A percentile compares a stretch with the other conserved stretches of the same genome.
Conservation (phyloP, 2,329 filamentous ascomycete genomes). For the Pleomassaria siparia region DNA sequence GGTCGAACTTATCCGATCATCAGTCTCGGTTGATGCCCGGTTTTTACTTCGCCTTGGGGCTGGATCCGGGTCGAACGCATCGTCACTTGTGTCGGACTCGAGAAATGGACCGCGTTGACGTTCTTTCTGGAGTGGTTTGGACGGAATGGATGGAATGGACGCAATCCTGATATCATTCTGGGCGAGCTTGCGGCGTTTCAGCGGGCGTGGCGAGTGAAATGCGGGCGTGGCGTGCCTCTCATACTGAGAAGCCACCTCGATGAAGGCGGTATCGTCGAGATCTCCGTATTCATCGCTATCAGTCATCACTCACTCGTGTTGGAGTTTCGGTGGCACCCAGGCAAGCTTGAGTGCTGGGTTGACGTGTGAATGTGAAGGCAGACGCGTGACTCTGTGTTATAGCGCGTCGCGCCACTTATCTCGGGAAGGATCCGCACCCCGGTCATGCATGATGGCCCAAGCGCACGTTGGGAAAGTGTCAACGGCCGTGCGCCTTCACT, state of each 20-base stretch:
- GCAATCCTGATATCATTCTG: conserved; percentile 27
- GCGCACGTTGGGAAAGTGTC: too few species aligned
- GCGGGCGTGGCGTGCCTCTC: conserved; percentile 34
- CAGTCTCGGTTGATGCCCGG: conserved; percentile 10
- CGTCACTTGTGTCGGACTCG: conserved; percentile 19
- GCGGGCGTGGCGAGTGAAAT: conserved; percentile 39
- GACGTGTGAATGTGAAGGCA: background rate
- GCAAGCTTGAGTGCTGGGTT: background rate
- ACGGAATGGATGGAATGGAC: conserved; percentile 24
- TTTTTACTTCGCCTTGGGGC: conserved; percentile 1
- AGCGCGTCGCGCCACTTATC: conserved; percentile 1
- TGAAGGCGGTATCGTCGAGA: conserved; percentile 66
- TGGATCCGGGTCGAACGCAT: conserved; percentile 5
- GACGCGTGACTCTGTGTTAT: conserved; percentile 6
- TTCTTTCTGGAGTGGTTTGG: conserved; percentile 1
- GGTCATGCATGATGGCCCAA: background rate
- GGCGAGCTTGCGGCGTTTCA: conserved; percentile 40
- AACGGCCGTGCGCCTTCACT: too few species aligned
- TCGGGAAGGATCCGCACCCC: conserved; percentile 1
- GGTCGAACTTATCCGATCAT: conserved; percentile 8
- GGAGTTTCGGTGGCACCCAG: too few species aligned
- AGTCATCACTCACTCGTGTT: conserved; percentile 15
- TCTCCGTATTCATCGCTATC: conserved; percentile 63
- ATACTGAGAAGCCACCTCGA: conserved; percentile 60
- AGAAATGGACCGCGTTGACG: conserved; percentile 21